A percentile compares a stretch with the other conserved stretches of the same genome.
phyloP scores from a whole-genome alignment of 345 rosid species.

The Eutrema japonicum region DNA sequence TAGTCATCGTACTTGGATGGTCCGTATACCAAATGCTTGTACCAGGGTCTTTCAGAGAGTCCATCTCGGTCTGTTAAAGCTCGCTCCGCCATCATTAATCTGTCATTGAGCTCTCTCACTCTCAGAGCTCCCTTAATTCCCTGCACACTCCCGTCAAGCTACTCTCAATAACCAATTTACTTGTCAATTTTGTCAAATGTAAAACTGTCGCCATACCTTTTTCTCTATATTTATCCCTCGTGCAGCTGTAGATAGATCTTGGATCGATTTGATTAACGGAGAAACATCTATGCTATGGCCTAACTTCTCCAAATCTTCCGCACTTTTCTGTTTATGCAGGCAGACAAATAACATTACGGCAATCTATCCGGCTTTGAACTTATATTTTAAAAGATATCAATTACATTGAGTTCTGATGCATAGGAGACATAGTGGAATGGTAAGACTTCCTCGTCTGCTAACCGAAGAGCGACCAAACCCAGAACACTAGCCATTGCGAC shows the following conservation, averaged over 20 bases:
- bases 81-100: constrained; percentile 80
- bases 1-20: constrained; percentile 75
- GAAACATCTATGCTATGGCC: constrained; percentile 47
- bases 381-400: constrained; percentile 9
- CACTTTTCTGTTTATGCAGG: constrained; percentile 49
- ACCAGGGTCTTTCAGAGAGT: constrained; percentile 69
- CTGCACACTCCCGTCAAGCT: constrained; percentile 6
- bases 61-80: constrained; percentile 80
- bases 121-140: constrained; percentile 34
- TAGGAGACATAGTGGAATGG: constrained; percentile 74
- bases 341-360: constrained; percentile 11
- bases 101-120: constrained; percentile 71
- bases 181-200: not conserved
- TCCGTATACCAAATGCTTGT: constrained; percentile 82
- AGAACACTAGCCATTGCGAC: constrained; percentile 79
- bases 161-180: not conserved
- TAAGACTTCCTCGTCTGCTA: constrained; percentile 77
- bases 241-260: constrained; percentile 62
- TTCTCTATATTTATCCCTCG: constrained; percentile 51
- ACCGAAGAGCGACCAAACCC: constrained; percentile 74
- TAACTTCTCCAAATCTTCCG: constrained; percentile 57
- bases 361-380: not conserved
- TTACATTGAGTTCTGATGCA: constrained; percentile 71
- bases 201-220: constrained; percentile 48
- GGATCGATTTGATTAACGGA: constrained; percentile 63